Evolutionary conservation across 176 grass and related monocot species (phyloP).

Genomic region (Eragrostis curvula): DNA sequence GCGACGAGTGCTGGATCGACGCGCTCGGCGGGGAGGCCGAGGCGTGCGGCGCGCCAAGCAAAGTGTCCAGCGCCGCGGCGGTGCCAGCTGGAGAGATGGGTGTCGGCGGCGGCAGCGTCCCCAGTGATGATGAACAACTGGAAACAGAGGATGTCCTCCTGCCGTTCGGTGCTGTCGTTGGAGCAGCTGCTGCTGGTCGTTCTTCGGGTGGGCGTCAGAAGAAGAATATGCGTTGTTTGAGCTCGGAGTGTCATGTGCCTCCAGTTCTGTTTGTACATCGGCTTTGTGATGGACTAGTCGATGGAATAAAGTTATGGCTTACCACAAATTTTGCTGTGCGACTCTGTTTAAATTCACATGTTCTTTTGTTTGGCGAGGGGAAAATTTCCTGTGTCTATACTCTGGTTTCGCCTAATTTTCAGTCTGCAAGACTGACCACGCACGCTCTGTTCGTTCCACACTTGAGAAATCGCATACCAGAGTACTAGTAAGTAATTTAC

Average conservation of each 20-base stretch:
- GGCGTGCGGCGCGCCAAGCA: constrained; percentile 9
- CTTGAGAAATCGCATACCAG: not conserved
- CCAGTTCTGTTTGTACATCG: not conserved
- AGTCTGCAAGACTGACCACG: not conserved
- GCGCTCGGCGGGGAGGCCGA: constrained; percentile 16
- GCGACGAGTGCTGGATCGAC: constrained; percentile 50
- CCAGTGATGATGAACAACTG: not conserved
- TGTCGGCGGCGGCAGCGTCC: constrained; percentile 10
- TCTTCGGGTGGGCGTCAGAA: not conserved
- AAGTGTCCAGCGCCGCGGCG: constrained; percentile 1
- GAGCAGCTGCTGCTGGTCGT: not conserved
- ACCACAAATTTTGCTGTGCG: not conserved
- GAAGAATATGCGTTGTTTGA: not conserved
- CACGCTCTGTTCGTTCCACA: not conserved
- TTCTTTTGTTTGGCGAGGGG: too few species aligned
- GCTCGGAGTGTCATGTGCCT: not conserved
- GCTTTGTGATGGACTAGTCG: not conserved
- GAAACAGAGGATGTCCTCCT: not conserved
- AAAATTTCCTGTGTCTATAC: too few species aligned
- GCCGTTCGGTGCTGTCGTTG: not conserved
- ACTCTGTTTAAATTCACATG: not conserved
- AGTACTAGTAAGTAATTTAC: too few species aligned
- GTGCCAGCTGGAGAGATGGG: constrained; percentile 27
- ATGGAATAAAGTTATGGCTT: constrained; percentile 39
- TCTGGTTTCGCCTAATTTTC: not conserved